These are phyloP conservation scores for Starmerella geochares DNA, from an alignment of 805 yeast species.

Conservation along the genomic window DNA sequence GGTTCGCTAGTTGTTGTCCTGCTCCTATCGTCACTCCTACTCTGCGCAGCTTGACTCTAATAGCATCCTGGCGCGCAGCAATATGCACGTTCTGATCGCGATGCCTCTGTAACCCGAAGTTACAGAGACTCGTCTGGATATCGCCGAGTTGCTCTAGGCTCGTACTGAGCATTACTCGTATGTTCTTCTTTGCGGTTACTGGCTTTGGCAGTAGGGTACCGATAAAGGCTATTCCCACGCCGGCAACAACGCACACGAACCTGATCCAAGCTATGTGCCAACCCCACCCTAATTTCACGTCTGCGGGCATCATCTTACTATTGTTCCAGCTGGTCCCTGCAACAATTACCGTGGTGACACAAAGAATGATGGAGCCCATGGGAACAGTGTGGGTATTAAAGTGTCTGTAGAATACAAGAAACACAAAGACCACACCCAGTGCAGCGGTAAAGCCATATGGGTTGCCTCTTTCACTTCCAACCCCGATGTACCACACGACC, in stretches of 20 bases:
- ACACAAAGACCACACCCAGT: constrained; percentile 18
- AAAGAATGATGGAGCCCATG: constrained; percentile 27
- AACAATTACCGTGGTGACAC: constrained; percentile 26
- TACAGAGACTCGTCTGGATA: constrained; percentile 26
- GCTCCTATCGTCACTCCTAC: constrained; percentile 14
- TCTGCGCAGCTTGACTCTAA: constrained; percentile 16
- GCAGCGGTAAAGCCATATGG: constrained; percentile 29
- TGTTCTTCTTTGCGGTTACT: constrained; percentile 26
- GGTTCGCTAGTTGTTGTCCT: neutral
- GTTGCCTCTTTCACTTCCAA: constrained; percentile 30
- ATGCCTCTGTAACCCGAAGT: constrained; percentile 26
- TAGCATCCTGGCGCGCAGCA: constrained; percentile 19
- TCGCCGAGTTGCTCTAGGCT: constrained; percentile 24
- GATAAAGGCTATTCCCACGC: constrained; percentile 27
- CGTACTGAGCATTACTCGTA: constrained; percentile 25
- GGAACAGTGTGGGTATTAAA: constrained; percentile 26
- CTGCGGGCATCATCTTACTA: constrained; percentile 12
- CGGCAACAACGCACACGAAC: constrained; percentile 27
- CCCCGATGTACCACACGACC: constrained; percentile 30
- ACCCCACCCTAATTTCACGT: constrained; percentile 23
- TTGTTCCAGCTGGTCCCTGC: constrained; percentile 28
- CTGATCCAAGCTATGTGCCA: constrained; percentile 30
- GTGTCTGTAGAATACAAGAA: constrained; percentile 26
- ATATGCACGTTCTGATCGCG: constrained; percentile 23
- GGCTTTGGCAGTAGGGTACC: constrained; percentile 30